Percentiles rank a stretch among this genome's conserved stretches.
Evolutionary conservation across 306 rosid species (phyloP).

Genomic region (Leucaena leucocephala): DNA sequence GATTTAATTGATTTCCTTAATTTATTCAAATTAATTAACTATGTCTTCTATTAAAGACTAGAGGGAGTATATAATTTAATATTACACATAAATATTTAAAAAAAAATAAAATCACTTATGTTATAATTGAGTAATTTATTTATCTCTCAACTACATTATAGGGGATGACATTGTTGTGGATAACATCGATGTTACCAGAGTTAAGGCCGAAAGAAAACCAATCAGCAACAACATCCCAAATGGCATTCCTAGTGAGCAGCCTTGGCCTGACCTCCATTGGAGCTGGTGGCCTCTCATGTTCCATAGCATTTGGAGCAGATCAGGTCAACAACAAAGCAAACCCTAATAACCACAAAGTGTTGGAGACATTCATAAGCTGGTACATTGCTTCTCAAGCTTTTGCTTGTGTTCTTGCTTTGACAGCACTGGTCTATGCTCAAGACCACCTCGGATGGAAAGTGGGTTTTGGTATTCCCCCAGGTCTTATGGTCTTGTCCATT

Average conservation of each 20-base stretch:
- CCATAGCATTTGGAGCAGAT: slow-evolving; percentile 72
- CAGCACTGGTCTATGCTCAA: slow-evolving; percentile 59
- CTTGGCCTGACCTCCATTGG: slow-evolving; percentile 60
- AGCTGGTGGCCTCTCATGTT: slow-evolving; percentile 65
- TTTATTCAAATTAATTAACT: too few species aligned
- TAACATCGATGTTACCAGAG: slow-evolving; percentile 58
- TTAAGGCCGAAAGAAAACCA: slow-evolving; percentile 59
- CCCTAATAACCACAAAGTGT: slow-evolving; percentile 47
- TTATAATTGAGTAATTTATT: too few species aligned
- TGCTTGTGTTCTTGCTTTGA: slow-evolving; percentile 51
- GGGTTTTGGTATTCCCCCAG: slow-evolving; percentile 71
- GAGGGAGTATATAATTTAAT: too few species aligned
- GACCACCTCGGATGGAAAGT: slow-evolving; percentile 68
- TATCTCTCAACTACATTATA: background rate
- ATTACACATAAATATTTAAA: too few species aligned
- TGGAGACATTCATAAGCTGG: slow-evolving; percentile 66
- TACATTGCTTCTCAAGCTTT: slow-evolving; percentile 59
- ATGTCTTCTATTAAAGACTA: too few species aligned
- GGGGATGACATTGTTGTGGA: slow-evolving; percentile 66
- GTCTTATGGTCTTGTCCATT: slow-evolving; percentile 56
- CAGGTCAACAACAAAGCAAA: slow-evolving; percentile 49
- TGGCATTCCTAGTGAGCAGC: slow-evolving; percentile 40
- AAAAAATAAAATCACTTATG: too few species aligned
- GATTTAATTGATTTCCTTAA: too few species aligned
- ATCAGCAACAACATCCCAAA: slow-evolving; percentile 50